Evolutionary conservation across 129 eudicot species (phyloP).

Genomic region (Tagetes patula): DNA sequence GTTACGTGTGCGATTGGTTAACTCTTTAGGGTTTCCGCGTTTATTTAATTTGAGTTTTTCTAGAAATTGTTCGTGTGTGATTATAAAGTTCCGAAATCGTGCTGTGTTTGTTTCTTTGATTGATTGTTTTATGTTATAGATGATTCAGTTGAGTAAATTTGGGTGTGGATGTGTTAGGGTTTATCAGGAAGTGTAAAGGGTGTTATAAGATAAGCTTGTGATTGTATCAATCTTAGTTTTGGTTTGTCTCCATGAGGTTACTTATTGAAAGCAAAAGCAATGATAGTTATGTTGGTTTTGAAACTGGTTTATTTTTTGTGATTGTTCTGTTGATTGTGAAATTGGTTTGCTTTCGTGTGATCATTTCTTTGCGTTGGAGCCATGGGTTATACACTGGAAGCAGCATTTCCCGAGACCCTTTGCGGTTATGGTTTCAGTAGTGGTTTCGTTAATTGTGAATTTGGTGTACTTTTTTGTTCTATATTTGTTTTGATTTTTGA

Average conservation of each 20-base stretch:
- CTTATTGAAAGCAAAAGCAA: slow-evolving; percentile 6
- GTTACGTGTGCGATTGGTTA: not conserved
- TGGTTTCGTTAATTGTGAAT: not conserved
- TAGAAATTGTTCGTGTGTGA: not conserved
- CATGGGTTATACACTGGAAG: not conserved
- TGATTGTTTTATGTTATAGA: too few relatives aligned
- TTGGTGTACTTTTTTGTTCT: not conserved
- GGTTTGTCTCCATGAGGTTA: not conserved
- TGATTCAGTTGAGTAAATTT: not conserved
- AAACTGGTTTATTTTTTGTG: not conserved
- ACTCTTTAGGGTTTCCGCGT: slow-evolving; percentile 31
- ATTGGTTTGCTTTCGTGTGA: not conserved
- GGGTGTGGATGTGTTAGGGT: not conserved
- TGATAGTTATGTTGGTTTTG: not conserved
- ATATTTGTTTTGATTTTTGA: not conserved
- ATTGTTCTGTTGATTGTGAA: not conserved
- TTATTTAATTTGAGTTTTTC: not conserved
- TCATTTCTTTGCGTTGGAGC: not conserved
- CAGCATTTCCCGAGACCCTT: too few relatives aligned
- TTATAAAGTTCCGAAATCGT: not conserved
- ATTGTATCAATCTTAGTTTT: not conserved
- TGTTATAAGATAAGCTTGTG: not conserved
- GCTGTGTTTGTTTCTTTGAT: not conserved
- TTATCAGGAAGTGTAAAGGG: not conserved
- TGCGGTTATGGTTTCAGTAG: not conserved